Evolutionary conservation across 2,329 filamentous ascomycete species (phyloP).

Genomic region (Ophiocordyceps unilateralis): DNA sequence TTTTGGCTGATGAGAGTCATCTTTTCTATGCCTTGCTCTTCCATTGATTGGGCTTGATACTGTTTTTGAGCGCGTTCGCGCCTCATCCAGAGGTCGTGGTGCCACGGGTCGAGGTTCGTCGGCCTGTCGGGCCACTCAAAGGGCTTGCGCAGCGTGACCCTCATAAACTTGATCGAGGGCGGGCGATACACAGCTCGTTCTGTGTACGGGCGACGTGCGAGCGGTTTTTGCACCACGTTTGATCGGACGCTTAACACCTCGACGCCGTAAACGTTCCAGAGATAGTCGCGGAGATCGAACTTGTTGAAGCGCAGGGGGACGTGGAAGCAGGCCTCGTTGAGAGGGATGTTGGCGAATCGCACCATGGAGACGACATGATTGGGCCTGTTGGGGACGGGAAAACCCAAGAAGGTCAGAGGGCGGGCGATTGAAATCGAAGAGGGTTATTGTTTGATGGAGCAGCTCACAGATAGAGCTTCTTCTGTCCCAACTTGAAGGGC

Average conservation of each 20-base stretch:
- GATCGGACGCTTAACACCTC: conserved; percentile 58
- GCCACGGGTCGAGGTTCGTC: conserved; percentile 44
- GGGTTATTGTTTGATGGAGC: no score
- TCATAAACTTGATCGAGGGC: conserved; percentile 76
- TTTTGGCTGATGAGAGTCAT: conserved; percentile 23
- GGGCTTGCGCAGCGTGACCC: conserved; percentile 68
- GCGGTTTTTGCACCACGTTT: conserved; percentile 48
- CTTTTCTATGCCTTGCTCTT: conserved; percentile 11
- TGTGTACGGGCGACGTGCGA: conserved; percentile 31
- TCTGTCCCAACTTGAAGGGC: conserved; percentile 30
- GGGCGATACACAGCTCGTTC: conserved; percentile 51
- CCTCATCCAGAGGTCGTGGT: conserved; percentile 38
- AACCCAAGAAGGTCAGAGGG: no score
- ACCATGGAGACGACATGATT: conserved; percentile 67
- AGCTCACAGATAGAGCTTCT: conserved; percentile 38
- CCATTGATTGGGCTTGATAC: conserved; percentile 15
- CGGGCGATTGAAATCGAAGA: no score
- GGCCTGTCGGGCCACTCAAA: conserved; percentile 76
- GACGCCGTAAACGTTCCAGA: conserved; percentile 71
- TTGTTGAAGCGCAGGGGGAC: conserved; percentile 91
- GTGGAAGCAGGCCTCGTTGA: conserved; percentile 74
- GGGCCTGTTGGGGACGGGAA: conserved; percentile 36
- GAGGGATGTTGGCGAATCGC: conserved; percentile 50
- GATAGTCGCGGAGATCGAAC: conserved; percentile 89
- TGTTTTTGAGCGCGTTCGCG: conserved; percentile 28